These are phyloP conservation scores for Pascua sp. DNA, from an alignment of 1,284 basidiomycete species.

Conservation along the genomic window DNA sequence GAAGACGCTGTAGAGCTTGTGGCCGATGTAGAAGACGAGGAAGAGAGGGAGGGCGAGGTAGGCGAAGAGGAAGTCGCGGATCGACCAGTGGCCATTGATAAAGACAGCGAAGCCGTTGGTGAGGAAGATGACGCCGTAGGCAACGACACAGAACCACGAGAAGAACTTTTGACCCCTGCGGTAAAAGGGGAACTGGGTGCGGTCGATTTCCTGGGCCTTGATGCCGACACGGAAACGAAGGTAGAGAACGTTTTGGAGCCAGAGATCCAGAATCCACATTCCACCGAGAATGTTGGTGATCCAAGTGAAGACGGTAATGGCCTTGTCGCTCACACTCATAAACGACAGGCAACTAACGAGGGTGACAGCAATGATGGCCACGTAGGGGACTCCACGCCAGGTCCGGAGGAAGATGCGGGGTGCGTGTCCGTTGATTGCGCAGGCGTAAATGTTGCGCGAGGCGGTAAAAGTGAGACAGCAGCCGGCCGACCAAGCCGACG, in stretches of 20 bases:
- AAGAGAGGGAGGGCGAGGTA: slow-evolving; percentile 20
- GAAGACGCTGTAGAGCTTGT: slow-evolving; percentile 2
- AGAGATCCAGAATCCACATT: slow-evolving; percentile 56
- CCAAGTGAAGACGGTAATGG: slow-evolving; percentile 68
- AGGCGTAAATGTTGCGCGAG: slow-evolving; percentile 67
- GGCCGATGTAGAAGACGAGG: slow-evolving; percentile 1
- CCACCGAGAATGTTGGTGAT: slow-evolving; percentile 55
- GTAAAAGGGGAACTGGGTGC: not conserved
- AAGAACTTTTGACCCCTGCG: too few species aligned
- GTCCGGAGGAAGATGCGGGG: slow-evolving; percentile 68
- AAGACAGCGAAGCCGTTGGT: slow-evolving; percentile 32
- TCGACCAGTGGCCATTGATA: slow-evolving; percentile 22
- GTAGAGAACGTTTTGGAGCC: slow-evolving; percentile 52
- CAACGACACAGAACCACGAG: slow-evolving; percentile 6
- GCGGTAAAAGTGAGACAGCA: slow-evolving; percentile 51
- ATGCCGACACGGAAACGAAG: slow-evolving; percentile 28
- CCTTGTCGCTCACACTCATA: slow-evolving; percentile 55
- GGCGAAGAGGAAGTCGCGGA: slow-evolving; percentile 18
- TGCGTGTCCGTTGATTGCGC: slow-evolving; percentile 72
- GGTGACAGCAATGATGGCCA: slow-evolving; percentile 61
- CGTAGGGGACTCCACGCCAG: slow-evolving; percentile 36
- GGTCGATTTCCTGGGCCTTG: slow-evolving; percentile 26
- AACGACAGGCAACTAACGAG: slow-evolving; percentile 65
- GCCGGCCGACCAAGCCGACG: slow-evolving; percentile 56
- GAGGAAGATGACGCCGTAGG: slow-evolving; percentile 25